Evolutionary conservation across 1,284 basidiomycete genomes (phyloP).

Genomic region (Mixia osmundae): DNA sequence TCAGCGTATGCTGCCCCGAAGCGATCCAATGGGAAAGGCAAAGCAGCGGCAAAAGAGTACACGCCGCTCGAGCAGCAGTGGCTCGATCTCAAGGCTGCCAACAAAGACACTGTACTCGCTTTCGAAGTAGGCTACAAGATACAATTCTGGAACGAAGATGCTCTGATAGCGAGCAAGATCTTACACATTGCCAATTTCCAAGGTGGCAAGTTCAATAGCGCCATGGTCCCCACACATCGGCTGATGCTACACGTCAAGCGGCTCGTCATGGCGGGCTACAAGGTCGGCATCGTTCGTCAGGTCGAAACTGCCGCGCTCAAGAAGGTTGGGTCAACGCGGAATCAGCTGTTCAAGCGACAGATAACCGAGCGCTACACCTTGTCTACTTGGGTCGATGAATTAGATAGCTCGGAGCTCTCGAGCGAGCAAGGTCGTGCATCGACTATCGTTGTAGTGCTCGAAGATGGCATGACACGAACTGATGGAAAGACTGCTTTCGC

Average conservation of each 20-base stretch:
- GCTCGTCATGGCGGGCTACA: slow-evolving; percentile 64
- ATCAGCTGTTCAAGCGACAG: slow-evolving; percentile 55
- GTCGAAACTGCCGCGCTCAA: slow-evolving; percentile 87
- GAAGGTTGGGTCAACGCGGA: slow-evolving; percentile 61
- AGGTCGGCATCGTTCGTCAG: slow-evolving; percentile 81
- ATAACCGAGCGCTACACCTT: slow-evolving; percentile 66
- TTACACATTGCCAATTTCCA: slow-evolving; percentile 58
- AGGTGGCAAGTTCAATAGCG: slow-evolving; percentile 55
- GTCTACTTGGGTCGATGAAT: slow-evolving; percentile 41
- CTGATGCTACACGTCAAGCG: slow-evolving; percentile 70
- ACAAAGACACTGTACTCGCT: slow-evolving; percentile 15
- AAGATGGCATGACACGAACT: slow-evolving; percentile 33
- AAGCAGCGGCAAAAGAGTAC: slow-evolving; percentile 11
- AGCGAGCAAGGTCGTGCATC: slow-evolving; percentile 18
- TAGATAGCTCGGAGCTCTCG: not conserved
- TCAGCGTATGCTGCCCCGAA: too few relatives aligned
- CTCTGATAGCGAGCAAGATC: slow-evolving; percentile 2
- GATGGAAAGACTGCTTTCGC: slow-evolving; percentile 42
- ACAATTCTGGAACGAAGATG: slow-evolving; percentile 17
- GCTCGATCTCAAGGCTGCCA: slow-evolving; percentile 11
- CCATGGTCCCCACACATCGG: slow-evolving; percentile 59
- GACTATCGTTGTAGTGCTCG: slow-evolving; percentile 33
- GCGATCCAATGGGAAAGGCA: slow-evolving; percentile 7
- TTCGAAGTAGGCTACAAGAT: slow-evolving; percentile 18
- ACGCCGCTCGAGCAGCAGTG: slow-evolving; percentile 18